Conservation (phyloP, 768 basidiomycete species). For the Rhodosporidiobolus odoratus region DNA sequence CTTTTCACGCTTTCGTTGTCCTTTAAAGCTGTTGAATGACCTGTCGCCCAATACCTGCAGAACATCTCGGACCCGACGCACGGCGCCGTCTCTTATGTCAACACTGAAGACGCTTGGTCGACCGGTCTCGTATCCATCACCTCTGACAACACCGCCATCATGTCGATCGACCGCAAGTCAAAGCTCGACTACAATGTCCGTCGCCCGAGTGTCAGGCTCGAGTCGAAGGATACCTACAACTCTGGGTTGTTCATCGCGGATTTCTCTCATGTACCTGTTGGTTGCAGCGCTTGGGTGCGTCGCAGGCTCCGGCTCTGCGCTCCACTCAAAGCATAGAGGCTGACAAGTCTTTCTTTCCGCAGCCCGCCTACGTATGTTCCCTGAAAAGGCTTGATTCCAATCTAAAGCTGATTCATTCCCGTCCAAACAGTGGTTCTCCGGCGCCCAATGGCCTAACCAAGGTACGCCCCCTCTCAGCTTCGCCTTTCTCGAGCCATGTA, state of each 20-base stretch:
- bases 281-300: constrained; percentile 8
- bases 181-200: not conserved
- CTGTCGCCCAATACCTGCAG: not conserved
- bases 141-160: not conserved
- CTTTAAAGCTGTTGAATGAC: not conserved
- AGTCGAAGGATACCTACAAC: not conserved
- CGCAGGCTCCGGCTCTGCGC: not conserved
- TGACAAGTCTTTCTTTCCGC: not conserved
- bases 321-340: not conserved
- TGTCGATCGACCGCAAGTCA: not conserved
- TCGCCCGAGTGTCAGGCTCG: not conserved
- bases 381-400: too few relatives aligned
- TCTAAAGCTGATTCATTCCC: too few relatives aligned
- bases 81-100: not conserved
- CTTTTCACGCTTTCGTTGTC: not conserved
- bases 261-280: constrained; percentile 7
- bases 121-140: constrained; percentile 3
- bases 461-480: too few relatives aligned
- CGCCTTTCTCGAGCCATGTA: too few relatives aligned
- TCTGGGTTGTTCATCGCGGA: constrained; percentile 18
- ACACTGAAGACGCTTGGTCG: not conserved
- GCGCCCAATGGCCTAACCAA: not conserved
- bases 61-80: not conserved
- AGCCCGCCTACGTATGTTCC: too few relatives aligned
- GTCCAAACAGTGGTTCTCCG: not conserved